Percentiles rank a stretch among this genome's conserved stretches.
phyloP scores from a whole-genome alignment of 1,139 yeast species.

The Magnusiomyces magnusii region DNA sequence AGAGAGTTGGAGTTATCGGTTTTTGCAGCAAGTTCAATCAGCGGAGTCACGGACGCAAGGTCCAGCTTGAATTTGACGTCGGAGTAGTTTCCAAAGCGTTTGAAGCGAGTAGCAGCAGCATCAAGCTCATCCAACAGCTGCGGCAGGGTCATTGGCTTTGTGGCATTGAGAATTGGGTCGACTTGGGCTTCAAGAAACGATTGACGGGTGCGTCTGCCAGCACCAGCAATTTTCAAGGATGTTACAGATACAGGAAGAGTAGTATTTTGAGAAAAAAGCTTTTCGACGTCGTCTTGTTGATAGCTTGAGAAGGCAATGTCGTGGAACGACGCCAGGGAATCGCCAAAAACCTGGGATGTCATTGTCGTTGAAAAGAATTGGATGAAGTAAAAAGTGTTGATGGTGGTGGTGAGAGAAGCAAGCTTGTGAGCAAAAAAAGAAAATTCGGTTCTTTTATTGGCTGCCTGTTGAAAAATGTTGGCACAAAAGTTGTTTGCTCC shows the following conservation, averaged over 20 bases:
- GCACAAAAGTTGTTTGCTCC: not conserved
- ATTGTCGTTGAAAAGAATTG: conserved; percentile 3
- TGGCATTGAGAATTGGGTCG: conserved; percentile 42
- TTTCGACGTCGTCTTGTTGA: conserved; percentile 13
- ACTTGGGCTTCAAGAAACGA: conserved; percentile 49
- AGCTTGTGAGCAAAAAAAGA: not conserved
- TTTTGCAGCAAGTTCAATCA: conserved; percentile 18
- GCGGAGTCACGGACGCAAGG: conserved; percentile 18
- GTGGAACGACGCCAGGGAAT: conserved; percentile 11
- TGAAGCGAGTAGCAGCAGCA: conserved; percentile 27
- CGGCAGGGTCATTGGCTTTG: conserved; percentile 21
- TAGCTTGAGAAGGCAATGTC: conserved; percentile 14
- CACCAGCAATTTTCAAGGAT: conserved; percentile 50
- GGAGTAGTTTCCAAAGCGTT: conserved; percentile 40
- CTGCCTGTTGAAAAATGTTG: not conserved
- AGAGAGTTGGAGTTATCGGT: conserved; percentile 11
- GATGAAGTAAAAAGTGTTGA: not conserved
- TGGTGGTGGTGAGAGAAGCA: not conserved
- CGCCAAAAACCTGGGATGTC: conserved; percentile 15
- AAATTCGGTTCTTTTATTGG: not conserved
- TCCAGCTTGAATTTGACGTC: conserved; percentile 40
- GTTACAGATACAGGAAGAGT: conserved; percentile 15
- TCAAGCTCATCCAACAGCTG: conserved; percentile 29
- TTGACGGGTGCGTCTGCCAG: conserved; percentile 42
- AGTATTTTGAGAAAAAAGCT: conserved; percentile 11